phyloP scores from a whole-genome alignment of 2,329 filamentous ascomycete genomes.

The Fusarium falciforme region DNA sequence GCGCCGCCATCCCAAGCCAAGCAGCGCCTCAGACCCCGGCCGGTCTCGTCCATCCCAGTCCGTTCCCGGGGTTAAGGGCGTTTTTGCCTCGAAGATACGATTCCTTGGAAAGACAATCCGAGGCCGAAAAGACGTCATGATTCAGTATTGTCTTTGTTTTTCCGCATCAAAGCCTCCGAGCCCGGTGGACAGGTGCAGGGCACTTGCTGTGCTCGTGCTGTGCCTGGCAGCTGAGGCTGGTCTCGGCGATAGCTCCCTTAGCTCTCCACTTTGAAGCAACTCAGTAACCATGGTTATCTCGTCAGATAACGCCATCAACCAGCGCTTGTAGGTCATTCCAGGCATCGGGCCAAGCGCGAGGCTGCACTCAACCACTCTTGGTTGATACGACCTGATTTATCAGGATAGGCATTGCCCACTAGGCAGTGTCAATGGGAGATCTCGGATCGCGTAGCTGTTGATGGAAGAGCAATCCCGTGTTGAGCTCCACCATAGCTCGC shows the following conservation, averaged over 20 bases:
- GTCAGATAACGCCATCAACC: slow-evolving; percentile 45
- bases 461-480: neutral
- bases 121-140: slow-evolving; percentile 31
- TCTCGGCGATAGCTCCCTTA: slow-evolving; percentile 21
- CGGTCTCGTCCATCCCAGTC: slow-evolving; percentile 26
- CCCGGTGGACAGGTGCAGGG: slow-evolving; percentile 2
- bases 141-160: slow-evolving; percentile 16
- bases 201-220: neutral
- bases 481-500: neutral
- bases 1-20: slow-evolving; percentile 28
- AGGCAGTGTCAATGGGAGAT: slow-evolving; percentile 10
- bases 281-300: slow-evolving; percentile 34
- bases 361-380: slow-evolving; percentile 16
- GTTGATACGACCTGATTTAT: neutral
- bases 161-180: neutral
- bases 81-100: slow-evolving; percentile 18
- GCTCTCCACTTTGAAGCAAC: slow-evolving; percentile 24
- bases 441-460: slow-evolving; percentile 12
- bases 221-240: neutral
- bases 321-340: slow-evolving; percentile 39
- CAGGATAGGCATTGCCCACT: neutral
- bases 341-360: slow-evolving; percentile 1
- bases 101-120: slow-evolving; percentile 33
- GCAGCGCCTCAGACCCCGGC: slow-evolving; percentile 27
- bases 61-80: slow-evolving; percentile 27